Conservation (phyloP, 140 eudicot genomes). For the Senecio squalidus region DNA sequence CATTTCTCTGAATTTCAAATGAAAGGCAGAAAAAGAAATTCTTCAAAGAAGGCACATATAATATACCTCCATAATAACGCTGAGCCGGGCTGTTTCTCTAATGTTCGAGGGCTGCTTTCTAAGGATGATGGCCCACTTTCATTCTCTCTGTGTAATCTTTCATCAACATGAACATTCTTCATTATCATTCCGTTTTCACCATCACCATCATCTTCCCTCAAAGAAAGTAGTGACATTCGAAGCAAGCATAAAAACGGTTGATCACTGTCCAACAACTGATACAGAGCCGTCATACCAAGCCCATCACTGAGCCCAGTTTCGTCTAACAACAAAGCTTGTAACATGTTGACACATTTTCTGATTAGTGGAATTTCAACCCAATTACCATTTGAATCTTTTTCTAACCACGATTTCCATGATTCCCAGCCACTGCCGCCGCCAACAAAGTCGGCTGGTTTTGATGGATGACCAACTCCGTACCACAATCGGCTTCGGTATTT, state of each 20-base stretch:
- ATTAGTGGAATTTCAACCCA: constrained; percentile 89
- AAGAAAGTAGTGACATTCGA: constrained; percentile 82
- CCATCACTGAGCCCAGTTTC: constrained; percentile 87
- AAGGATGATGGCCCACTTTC: constrained; percentile 34
- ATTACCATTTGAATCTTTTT: constrained; percentile 67
- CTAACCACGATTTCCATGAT: constrained; percentile 77
- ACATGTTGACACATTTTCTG: constrained; percentile 78
- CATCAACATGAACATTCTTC: constrained; percentile 49
- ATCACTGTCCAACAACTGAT: constrained; percentile 89
- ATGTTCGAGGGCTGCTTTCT: constrained; percentile 36
- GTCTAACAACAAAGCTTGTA: constrained; percentile 83
- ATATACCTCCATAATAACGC: constrained; percentile 89
- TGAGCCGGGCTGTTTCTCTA: constrained; percentile 59
- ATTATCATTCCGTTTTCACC: constrained; percentile 43
- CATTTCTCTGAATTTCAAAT: background rate
- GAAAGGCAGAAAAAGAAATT: background rate
- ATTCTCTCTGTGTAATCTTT: constrained; percentile 33
- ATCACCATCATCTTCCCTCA: constrained; percentile 83
- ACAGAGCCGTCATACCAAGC: constrained; percentile 74
- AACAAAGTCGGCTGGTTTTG: constrained; percentile 48
- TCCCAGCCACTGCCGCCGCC: constrained; percentile 99
- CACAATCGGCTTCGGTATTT: constrained; percentile 89
- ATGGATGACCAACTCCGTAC: constrained; percentile 81
- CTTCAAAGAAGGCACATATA: background rate
- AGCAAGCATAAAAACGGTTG: constrained; percentile 95